Base-by-base conservation (phyloP, 129 eudicot genomes). In the Silybum marianum region DNA sequence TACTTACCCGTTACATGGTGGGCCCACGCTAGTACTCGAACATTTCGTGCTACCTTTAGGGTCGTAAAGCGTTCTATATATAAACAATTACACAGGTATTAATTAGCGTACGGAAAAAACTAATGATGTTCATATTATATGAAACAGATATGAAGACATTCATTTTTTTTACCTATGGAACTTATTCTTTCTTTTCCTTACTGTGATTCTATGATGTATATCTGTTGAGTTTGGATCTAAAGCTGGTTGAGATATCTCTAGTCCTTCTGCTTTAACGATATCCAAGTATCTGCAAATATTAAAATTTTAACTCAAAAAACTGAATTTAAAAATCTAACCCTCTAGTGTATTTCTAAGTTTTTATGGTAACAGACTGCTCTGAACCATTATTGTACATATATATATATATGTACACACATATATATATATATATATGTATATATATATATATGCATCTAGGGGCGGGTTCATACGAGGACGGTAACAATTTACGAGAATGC, bases 221-320 rank as follows among this genome's bases (percentile, higher is more conserved):
- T 88, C 99, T 78, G 95, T 90, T 63, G 97, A 95, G 77, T 90
- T 90, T 74, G 90, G 91, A 83, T 88, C 99, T 75, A 95, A 89
- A 83, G 97, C 99, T 71, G 99, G 99, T 90, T 95, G 99, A 66
- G 99, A 95, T 85, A 95, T 95, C 82, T 95, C 93, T 26, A 95
- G 84, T 38, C 99, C 93, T 89, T 85, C 90, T 65, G 91, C 87
- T 83, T 80, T 90, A 36, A 95, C 86, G 72, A 95, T 91, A 6
- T 90, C 80, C 85, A 92, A 84, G 85, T 95, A 95, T 88, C 99
- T 95, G 87, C 40, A 42, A 40, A 25, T 77, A 75, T 76, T 24
- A 60, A 26, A 26, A 4, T 18, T 58, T 58, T n/a, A 58, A 19
- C 66, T 18, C 2, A n/a, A 58, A 58, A 18, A 58, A 18, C 66